Conservation (phyloP, 2,329 filamentous ascomycete genomes). For the Didymella segeticola region DNA sequence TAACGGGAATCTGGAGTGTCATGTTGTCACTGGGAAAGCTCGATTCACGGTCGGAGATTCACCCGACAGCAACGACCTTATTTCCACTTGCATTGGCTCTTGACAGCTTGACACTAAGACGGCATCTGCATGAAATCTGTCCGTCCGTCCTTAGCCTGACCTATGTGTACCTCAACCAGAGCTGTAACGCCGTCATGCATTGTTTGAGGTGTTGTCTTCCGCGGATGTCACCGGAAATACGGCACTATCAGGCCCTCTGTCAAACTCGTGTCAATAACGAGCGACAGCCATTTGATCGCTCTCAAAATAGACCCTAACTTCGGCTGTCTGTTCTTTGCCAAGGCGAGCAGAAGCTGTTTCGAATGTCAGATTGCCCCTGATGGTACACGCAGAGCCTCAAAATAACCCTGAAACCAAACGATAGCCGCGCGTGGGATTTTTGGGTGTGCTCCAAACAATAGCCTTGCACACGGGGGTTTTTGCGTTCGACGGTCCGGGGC, state of each 20-base stretch:
- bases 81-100: not conserved
- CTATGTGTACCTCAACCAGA: not conserved
- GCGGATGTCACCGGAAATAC: not conserved
- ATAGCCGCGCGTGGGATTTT: conserved; percentile 9
- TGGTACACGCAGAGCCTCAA: not conserved
- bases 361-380: not conserved
- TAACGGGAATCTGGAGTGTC: not conserved
- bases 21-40: not conserved
- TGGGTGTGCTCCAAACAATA: conserved; percentile 6
- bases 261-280: not conserved
- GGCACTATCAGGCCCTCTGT: not conserved
- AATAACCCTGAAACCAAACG: conserved; percentile 22
- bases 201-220: not conserved
- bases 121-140: conserved; percentile 3
- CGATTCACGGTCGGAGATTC: not conserved
- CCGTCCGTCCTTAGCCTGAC: not conserved
- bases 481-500: conserved; percentile 13
- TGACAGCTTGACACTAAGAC: conserved; percentile 1
- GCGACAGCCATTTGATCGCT: not conserved
- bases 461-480: conserved; percentile 11
- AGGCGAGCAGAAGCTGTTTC: conserved; percentile 7
- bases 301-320: not conserved
- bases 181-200: conserved; percentile 11
- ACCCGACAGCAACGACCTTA: not conserved
- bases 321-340: conserved; percentile 1